Conservation (phyloP, 257 asterid genomes). For the Solanum pimpinellifolium region DNA sequence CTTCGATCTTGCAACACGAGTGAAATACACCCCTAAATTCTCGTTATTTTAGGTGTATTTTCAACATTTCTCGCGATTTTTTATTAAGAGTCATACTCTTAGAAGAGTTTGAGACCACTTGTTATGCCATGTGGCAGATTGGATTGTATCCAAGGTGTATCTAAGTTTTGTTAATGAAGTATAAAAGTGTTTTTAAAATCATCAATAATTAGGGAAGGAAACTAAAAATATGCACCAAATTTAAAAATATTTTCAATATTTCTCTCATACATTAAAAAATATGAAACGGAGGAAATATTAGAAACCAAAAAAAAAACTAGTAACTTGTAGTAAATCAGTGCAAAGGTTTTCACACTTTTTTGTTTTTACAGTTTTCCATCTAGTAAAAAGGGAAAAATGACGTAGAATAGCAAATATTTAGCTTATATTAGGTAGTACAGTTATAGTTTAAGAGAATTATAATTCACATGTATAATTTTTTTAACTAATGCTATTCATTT, state of each 20-base stretch:
- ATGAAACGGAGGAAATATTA: neutral
- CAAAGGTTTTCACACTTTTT: neutral
- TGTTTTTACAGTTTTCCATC: neutral
- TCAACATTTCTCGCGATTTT: neutral
- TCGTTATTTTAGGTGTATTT: neutral
- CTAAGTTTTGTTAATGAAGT: neutral
- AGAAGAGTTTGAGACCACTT: too few relatives aligned
- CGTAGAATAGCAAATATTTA: too few relatives aligned
- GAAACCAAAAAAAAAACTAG: neutral
- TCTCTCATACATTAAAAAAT: neutral
- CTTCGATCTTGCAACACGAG: neutral
- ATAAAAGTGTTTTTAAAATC: too few relatives aligned
- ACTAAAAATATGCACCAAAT: too few relatives aligned
- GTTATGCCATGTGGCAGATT: neutral
- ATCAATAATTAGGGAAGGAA: too few relatives aligned
- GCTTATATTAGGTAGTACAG: too few relatives aligned
- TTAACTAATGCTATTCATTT: fast-evolving
- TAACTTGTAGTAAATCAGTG: neutral
- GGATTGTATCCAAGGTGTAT: too few relatives aligned
- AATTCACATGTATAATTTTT: too few relatives aligned
- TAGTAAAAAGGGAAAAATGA: neutral
- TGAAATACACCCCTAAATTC: neutral
- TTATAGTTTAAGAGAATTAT: too few relatives aligned
- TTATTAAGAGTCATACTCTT: too few relatives aligned
- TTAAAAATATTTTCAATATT: too few relatives aligned